Evolutionary conservation across 345 rosid species (phyloP).

Genomic region (Garcia nutans): DNA sequence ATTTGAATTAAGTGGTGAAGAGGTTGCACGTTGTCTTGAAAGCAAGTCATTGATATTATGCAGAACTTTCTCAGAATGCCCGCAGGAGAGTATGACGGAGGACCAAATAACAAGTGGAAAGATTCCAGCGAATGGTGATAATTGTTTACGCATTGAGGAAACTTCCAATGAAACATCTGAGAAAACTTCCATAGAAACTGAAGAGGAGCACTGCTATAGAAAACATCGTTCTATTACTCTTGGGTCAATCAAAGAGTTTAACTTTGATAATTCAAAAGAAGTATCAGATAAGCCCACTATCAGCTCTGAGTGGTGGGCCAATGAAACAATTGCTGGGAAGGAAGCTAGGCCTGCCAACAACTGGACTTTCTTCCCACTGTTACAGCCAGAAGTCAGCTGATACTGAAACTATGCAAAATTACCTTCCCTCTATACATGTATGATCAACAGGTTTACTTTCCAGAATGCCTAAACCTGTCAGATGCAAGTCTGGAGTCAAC

Average conservation of each 20-base stretch:
- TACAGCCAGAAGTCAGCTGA: slow-evolving; percentile 75
- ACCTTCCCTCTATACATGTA: neutral
- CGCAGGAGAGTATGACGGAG: slow-evolving; percentile 27
- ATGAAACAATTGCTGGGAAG: slow-evolving; percentile 69
- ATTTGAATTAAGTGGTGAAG: slow-evolving; percentile 92
- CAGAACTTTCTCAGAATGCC: slow-evolving; percentile 38
- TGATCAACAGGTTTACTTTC: slow-evolving; percentile 5
- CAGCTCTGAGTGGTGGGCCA: slow-evolving; percentile 86
- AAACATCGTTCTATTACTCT: slow-evolving; percentile 61
- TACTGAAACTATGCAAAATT: slow-evolving; percentile 12
- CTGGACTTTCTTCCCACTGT: slow-evolving; percentile 87
- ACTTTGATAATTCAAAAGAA: slow-evolving; percentile 66
- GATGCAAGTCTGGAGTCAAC: slow-evolving; percentile 26
- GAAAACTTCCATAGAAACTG: slow-evolving; percentile 43
- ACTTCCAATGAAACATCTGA: slow-evolving; percentile 29
- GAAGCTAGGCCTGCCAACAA: slow-evolving; percentile 51
- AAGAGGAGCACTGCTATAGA: slow-evolving; percentile 42
- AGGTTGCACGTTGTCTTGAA: slow-evolving; percentile 85
- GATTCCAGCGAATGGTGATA: slow-evolving; percentile 15
- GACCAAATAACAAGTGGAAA: slow-evolving; percentile 24
- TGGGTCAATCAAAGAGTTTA: slow-evolving; percentile 84
- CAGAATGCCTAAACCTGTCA: slow-evolving; percentile 16
- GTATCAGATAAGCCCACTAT: slow-evolving; percentile 42
- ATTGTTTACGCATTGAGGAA: slow-evolving; percentile 26
- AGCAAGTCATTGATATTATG: slow-evolving; percentile 42